These are phyloP conservation scores for Aspergillus sp. DNA, from an alignment of 2,329 filamentous ascomycete species.

Conservation along the genomic window DNA sequence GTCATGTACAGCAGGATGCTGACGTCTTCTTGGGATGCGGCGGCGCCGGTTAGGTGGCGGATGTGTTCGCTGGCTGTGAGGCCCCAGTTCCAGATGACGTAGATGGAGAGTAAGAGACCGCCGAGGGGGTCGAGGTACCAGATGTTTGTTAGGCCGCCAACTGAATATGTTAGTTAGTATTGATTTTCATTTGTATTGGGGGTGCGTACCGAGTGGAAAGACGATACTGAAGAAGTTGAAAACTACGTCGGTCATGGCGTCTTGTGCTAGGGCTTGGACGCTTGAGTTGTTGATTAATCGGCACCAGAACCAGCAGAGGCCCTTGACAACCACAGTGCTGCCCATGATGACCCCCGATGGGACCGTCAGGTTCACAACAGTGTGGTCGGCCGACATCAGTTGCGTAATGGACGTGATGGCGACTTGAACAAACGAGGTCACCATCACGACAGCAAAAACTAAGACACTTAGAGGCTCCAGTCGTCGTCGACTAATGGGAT, in stretches of 20 bases:
- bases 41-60: conserved; percentile 61
- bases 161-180: conserved; percentile 15
- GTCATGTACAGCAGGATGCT: conserved; percentile 87
- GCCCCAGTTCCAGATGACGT: conserved; percentile 63
- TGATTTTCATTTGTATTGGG: not conserved
- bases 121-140: conserved; percentile 65
- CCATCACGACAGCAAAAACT: conserved; percentile 66
- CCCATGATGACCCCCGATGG: conserved; percentile 79
- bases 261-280: conserved; percentile 74
- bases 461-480: conserved; percentile 67
- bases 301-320: conserved; percentile 83
- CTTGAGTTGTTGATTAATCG: conserved; percentile 81
- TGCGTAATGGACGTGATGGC: conserved; percentile 61
- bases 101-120: conserved; percentile 59
- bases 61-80: conserved; percentile 63
- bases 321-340: conserved; percentile 77
- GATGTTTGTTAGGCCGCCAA: conserved; percentile 36
- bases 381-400: conserved; percentile 58
- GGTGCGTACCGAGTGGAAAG: conserved; percentile 64
- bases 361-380: conserved; percentile 69
- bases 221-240: conserved; percentile 90
- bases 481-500: conserved; percentile 62
- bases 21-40: conserved; percentile 60
- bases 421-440: conserved; percentile 63
- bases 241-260: conserved; percentile 74